Percentiles rank a stretch among this genome's conserved stretches.
Evolutionary conservation across 2,329 filamentous ascomycete species (phyloP).

Genomic region (Mariannaea elegans): DNA sequence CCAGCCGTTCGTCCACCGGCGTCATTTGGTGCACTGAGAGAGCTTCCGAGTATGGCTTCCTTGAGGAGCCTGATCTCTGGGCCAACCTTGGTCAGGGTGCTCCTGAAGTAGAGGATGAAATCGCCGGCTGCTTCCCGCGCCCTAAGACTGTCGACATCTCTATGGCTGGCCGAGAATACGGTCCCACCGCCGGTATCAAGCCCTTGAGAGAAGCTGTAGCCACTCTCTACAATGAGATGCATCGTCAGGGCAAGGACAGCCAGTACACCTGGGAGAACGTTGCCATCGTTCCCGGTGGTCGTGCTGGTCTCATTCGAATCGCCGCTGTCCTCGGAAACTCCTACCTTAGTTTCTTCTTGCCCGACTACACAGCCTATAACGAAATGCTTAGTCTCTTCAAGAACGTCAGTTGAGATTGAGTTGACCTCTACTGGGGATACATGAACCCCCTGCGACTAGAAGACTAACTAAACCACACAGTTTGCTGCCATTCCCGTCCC

Average conservation of each 20-base stretch:
- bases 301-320: slow-evolving; percentile 92
- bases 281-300: slow-evolving; percentile 91
- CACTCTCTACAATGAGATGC: slow-evolving; percentile 90
- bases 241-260: slow-evolving; percentile 85
- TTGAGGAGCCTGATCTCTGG: slow-evolving; percentile 84
- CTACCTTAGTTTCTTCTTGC: slow-evolving; percentile 93
- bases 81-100: slow-evolving; percentile 95
- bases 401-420: slow-evolving; percentile 65
- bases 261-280: slow-evolving; percentile 98
- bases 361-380: slow-evolving; percentile 96
- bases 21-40: slow-evolving; percentile 94
- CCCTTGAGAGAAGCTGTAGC: slow-evolving; percentile 89
- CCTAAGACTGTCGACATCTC: slow-evolving; percentile 82
- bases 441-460: background rate
- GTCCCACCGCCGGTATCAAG: slow-evolving; percentile 93
- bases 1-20: slow-evolving; percentile 87
- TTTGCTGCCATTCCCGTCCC: slow-evolving; percentile 90
- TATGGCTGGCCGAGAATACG: slow-evolving; percentile 85
- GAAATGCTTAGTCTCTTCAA: slow-evolving; percentile 97
- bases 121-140: slow-evolving; percentile 86
- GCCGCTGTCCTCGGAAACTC: slow-evolving; percentile 93
- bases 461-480: slow-evolving; percentile 49
- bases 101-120: slow-evolving; percentile 93
- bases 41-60: slow-evolving; percentile 87
- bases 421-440: background rate